Conservation (phyloP, 176 grass and related monocot genomes). For the Oryza nivara region DNA sequence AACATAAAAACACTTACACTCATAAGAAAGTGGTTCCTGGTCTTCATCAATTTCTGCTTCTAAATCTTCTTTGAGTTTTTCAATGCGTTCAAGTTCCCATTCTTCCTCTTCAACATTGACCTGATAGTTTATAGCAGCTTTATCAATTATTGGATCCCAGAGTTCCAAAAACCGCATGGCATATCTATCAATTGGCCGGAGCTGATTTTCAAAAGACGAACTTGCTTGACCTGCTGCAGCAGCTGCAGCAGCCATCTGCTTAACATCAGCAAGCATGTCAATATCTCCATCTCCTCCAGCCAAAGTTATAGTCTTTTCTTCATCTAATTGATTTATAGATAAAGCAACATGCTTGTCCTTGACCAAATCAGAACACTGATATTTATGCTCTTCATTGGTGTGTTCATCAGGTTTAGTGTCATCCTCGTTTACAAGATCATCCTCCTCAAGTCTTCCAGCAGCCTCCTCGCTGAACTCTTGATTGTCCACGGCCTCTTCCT, state of each 20-base stretch:
- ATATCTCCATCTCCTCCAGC: constrained; percentile 86
- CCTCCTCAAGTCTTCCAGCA: constrained; percentile 70
- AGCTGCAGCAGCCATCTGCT: constrained; percentile 95
- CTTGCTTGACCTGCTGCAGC: constrained; percentile 92
- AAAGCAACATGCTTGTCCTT: constrained; percentile 62
- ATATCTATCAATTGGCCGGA: constrained; percentile 96
- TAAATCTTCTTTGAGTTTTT: constrained; percentile 95
- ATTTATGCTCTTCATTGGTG: constrained; percentile 65
- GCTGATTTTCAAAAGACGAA: constrained; percentile 97
- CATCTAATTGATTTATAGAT: constrained; percentile 49
- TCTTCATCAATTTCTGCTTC: constrained; percentile 99
- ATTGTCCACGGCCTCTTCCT: constrained; percentile 97
- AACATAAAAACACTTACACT: constrained; percentile 65
- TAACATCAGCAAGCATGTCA: constrained; percentile 97
- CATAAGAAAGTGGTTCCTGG: constrained; percentile 91
- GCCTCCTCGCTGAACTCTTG: constrained; percentile 96
- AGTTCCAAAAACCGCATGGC: constrained; percentile 95
- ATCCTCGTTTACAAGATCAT: constrained; percentile 88
- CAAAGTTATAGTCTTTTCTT: constrained; percentile 79
- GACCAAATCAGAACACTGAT: constrained; percentile 49
- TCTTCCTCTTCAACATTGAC: constrained; percentile 85
- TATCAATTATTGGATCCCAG: constrained; percentile 95
- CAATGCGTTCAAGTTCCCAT: constrained; percentile 98
- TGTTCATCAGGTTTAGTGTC: constrained; percentile 69
- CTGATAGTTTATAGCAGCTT: constrained; percentile 68